Percentiles rank a stretch among this genome's conserved stretches.
These are phyloP conservation scores for Pseudoturritis turrita DNA, from an alignment of 345 rosid species.

Conservation along the genomic window DNA sequence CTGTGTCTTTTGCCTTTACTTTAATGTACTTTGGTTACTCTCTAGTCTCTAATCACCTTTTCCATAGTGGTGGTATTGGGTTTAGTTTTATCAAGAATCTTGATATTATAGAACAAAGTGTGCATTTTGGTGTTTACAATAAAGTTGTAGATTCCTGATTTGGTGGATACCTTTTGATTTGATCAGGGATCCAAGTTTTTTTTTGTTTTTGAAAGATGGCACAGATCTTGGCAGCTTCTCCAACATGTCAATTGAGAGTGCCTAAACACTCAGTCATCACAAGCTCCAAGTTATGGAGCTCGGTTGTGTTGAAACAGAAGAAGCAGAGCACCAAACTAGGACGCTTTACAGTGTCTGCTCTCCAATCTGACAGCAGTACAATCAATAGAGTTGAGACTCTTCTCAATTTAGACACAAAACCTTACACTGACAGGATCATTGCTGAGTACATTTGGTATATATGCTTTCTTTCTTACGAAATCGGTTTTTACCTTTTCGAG, in stretches of 20 bases:
- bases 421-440: slow-evolving; percentile 76
- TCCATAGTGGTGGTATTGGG: too few relatives aligned
- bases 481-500: not conserved
- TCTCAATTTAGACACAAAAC: slow-evolving; percentile 78
- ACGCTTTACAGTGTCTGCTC: slow-evolving; percentile 55
- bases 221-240: slow-evolving; percentile 73
- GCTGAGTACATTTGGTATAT: slow-evolving; percentile 95
- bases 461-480: not conserved
- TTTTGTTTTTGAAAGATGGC: slow-evolving; percentile 50
- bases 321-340: slow-evolving; percentile 47
- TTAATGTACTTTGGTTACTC: not conserved
- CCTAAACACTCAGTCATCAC: slow-evolving; percentile 46
- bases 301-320: slow-evolving; percentile 64
- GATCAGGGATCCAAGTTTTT: slow-evolving; percentile 25
- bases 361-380: slow-evolving; percentile 62
- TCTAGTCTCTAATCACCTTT: not conserved
- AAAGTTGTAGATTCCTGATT: not conserved
- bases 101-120: too few relatives aligned
- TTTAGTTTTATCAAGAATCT: slow-evolving; percentile 21
- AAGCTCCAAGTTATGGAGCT: slow-evolving; percentile 57
- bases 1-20: slow-evolving; percentile 4
- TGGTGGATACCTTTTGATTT: slow-evolving; percentile 8
- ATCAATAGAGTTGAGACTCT: slow-evolving; percentile 71
- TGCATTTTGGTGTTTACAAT: too few relatives aligned
- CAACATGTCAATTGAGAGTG: slow-evolving; percentile 72